Evolutionary conservation across 495 filamentous ascomycete genomes (phyloP).

Genomic region (Aspergillus mulundensis): DNA sequence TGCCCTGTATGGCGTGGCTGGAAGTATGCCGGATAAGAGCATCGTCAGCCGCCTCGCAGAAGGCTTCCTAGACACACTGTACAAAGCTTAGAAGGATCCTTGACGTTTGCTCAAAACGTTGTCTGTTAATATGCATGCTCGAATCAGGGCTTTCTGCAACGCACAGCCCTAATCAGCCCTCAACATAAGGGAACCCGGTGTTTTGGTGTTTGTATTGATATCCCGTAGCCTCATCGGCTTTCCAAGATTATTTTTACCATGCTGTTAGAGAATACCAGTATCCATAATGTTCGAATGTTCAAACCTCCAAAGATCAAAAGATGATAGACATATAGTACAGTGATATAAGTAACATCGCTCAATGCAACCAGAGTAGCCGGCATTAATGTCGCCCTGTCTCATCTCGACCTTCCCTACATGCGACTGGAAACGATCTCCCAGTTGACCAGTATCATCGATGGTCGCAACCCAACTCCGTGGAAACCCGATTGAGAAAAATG

Average conservation of each 20-base stretch:
- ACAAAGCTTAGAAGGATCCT: constrained; percentile 66
- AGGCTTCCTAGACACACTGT: constrained; percentile 92
- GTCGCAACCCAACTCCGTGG: constrained; percentile 12
- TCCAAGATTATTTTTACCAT: constrained; percentile 7
- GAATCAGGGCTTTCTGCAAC: not conserved
- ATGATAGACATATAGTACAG: constrained; percentile 34
- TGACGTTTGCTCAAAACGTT: not conserved
- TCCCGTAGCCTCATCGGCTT: constrained; percentile 1
- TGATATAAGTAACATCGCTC: constrained; percentile 35
- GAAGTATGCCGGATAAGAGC: constrained; percentile 90
- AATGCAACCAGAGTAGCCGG: constrained; percentile 31
- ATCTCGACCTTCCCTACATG: not conserved
- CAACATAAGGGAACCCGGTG: constrained; percentile 13
- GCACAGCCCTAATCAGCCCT: not conserved
- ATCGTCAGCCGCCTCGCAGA: constrained; percentile 85
- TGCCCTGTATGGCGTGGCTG: constrained; percentile 91
- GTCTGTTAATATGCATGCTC: constrained; percentile 14
- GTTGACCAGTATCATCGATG: constrained; percentile 1
- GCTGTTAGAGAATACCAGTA: not conserved
- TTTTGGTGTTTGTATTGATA: constrained; percentile 8
- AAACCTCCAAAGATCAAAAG: constrained; percentile 6
- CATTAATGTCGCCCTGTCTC: not conserved
- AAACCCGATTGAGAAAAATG: not conserved
- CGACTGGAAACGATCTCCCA: not conserved
- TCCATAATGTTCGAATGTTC: not conserved